Evolutionary conservation across 495 filamentous ascomycete genomes (phyloP), one percentile per base, ranked within the genome.

Genomic region (Parathielavia appendiculata): DNA sequence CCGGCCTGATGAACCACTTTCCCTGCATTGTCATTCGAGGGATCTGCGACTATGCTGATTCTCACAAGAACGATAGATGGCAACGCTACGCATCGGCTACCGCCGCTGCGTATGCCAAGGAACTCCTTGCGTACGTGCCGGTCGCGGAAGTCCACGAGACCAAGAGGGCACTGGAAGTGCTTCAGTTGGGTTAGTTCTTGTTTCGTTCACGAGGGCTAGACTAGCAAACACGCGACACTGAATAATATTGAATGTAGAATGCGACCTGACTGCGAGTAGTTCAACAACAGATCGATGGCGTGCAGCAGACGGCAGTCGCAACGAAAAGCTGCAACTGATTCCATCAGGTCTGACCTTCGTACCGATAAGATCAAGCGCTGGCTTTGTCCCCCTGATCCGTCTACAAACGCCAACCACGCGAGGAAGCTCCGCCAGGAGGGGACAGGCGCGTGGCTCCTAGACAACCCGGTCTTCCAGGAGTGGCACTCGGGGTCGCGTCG

Each of bases 11-110:
- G 46, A 61, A 64, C 13, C 22, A 56, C 17, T 58, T 67, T 32
- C 66, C 63, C n/a, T 66, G 58, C 41, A 14, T 75, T 1, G 62
- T 76, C 16, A 70, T 75, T 58, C 72, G 73, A 58, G 67, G 68
- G n/a, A 71, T 74, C n/a, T 70, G 65, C 39, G 72, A 76, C 52
- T 76, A 76, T 58, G 62, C 72, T n/a, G 73, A 75, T 49, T 69
- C 67, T 58, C 70, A 73, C 48, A 73, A 73, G 57, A 66, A 69
- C 57, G 62, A 74, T 43, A 41, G 43, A 13, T 75, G 69, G 71
- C 70, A 74, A 43, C 14, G 46, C 10, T 73, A 73, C 51, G 70
- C 70, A 16, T 64, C 70, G 8, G 66, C 64, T 6, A 61, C 52
- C 16, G 71, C 69, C 7, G 70, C 73, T 14, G 68, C 64, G 12